phyloP scores from a whole-genome alignment of 345 rosid species.

The Geranium rotundifolium region DNA sequence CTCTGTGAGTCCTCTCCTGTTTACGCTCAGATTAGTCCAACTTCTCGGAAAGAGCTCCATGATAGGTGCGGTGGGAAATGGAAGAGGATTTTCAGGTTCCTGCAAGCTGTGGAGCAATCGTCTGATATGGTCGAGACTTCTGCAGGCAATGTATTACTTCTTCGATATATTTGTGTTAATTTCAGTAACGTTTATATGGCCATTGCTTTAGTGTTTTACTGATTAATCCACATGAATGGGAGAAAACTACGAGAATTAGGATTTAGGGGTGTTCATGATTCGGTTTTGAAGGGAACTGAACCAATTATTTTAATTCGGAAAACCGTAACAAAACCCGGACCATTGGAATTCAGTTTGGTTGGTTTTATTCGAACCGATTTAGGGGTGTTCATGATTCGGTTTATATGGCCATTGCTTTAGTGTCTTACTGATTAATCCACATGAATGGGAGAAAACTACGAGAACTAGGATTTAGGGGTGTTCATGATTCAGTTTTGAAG shows the following conservation, averaged over 20 bases:
- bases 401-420: background rate
- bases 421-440: background rate
- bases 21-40: constrained; percentile 42
- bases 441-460: too few relatives aligned
- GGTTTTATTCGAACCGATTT: too few relatives aligned
- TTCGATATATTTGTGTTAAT: constrained; percentile 2
- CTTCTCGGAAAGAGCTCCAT: constrained; percentile 45
- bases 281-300: too few relatives aligned
- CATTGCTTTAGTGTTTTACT: background rate
- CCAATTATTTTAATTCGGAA: too few relatives aligned
- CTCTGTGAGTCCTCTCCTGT: constrained; percentile 46
- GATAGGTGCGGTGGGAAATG: constrained; percentile 78
- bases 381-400: too few relatives aligned
- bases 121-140: constrained; percentile 67
- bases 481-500: too few relatives aligned
- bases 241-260: too few relatives aligned
- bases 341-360: too few relatives aligned
- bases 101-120: constrained; percentile 72
- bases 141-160: constrained; percentile 78
- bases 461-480: too few relatives aligned
- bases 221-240: background rate
- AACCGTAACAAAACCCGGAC: too few relatives aligned
- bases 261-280: too few relatives aligned
- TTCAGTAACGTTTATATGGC: background rate
- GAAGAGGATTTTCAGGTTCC: constrained; percentile 79